Evolutionary conservation across 345 rosid species (phyloP), one percentile per base, ranked within the genome.

Genomic region (Alliaria petiolata): DNA sequence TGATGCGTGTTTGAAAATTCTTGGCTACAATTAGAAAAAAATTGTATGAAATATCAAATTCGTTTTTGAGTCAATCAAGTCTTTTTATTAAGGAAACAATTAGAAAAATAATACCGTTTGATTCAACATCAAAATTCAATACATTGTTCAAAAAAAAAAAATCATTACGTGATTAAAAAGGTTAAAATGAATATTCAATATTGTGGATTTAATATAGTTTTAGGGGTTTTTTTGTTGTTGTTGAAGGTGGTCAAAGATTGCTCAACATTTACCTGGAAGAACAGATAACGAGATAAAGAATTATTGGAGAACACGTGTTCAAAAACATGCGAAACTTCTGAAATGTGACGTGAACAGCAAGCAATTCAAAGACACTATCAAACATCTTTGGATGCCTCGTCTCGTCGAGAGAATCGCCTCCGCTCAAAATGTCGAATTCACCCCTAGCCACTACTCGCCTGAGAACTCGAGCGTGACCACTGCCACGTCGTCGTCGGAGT

Each of bases 251-350:
- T 85, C 91, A 15, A 84, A 83, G 72, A 88, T 88, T 55, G 91
- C 95, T 28, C 91, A 86, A 51, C 79, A 84, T 69, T 75, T 88
- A 73, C 95, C 95, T 0, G 91, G 95, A 56, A 80, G 95, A 71
- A 88, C 95, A 0, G 93, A 88, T 36, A 88, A 88, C 65, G 93
- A 88, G 57, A 88, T 88, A 16, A 88, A 88, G 76, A 86, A 88
- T 53, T 88, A 88, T 26, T 88, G 95, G 95, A 84, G 95, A 77
- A 88, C 95, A 14, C 71, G 95, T 10, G 87, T 88, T 45, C 85
- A 86, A 6, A 86, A 83, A 69, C 91, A 86, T 52, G 95, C 95
- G 0, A 76, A 80, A 20, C 81, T 82, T 51, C 82, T 88, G 1
- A 85, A 83, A 39, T 62, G 85, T 10, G 95, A 88, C 39, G 81